A percentile compares a stretch with the other conserved stretches of the same genome.
phyloP scores from a whole-genome alignment of 2,329 filamentous ascomycete genomes.

The Colletotrichum liriopes region DNA sequence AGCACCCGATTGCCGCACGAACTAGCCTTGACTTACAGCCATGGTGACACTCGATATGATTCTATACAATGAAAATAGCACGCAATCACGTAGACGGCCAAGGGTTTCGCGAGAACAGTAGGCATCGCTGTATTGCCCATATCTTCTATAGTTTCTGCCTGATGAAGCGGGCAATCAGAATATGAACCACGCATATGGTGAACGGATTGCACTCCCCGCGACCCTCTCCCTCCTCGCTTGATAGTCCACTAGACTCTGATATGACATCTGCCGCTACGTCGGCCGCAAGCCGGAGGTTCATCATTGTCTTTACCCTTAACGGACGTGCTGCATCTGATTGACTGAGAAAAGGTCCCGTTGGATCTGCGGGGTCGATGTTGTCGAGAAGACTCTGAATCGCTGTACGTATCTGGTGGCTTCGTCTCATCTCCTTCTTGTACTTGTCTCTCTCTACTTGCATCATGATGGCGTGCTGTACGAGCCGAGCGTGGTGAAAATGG shows the following conservation, averaged over 20 bases:
- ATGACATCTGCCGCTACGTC: not conserved
- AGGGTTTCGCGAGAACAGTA: too few relatives aligned
- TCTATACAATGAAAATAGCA: too few relatives aligned
- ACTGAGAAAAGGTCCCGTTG: not conserved
- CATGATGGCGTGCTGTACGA: not conserved
- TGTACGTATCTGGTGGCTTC: not conserved
- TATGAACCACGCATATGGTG: not conserved
- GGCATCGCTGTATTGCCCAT: too few relatives aligned
- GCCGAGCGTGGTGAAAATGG: not conserved
- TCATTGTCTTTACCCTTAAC: not conserved
- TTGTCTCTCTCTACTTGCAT: too few relatives aligned
- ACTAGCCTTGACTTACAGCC: too few relatives aligned
- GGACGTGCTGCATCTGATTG: not conserved
- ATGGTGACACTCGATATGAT: too few relatives aligned
- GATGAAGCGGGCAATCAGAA: not conserved
- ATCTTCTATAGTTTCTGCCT: not conserved
- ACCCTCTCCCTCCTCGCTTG: too few relatives aligned
- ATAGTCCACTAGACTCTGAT: not conserved
- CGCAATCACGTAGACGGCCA: too few relatives aligned
- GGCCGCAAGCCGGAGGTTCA: not conserved
- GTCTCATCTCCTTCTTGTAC: not conserved
- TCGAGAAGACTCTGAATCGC: not conserved
- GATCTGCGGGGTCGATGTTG: not conserved
- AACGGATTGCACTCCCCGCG: not conserved
- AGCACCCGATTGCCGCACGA: too few relatives aligned